phyloP scores from a whole-genome alignment of 768 basidiomycete species.

The Psilocybe azurescens region DNA sequence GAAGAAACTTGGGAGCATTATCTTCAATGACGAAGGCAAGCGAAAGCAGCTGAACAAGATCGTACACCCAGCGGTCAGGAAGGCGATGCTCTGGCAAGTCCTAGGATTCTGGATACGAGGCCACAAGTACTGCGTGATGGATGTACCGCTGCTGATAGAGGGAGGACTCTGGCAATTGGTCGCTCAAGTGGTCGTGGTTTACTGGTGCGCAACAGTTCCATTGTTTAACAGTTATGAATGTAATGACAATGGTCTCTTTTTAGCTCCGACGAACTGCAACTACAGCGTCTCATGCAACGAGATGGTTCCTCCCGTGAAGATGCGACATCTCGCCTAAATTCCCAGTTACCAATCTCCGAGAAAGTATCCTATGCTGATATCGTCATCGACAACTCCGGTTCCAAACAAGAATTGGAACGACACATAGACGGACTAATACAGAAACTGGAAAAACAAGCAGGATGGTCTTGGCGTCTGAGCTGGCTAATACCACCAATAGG shows the following conservation, averaged over 20 bases:
- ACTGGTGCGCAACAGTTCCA: constrained; percentile 65
- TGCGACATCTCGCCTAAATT: constrained; percentile 74
- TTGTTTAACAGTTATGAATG: background rate
- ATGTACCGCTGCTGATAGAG: constrained; percentile 93
- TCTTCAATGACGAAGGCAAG: constrained; percentile 81
- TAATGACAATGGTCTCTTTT: background rate
- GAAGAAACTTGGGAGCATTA: constrained; percentile 79
- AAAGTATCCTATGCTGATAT: constrained; percentile 88
- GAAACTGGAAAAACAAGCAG: constrained; percentile 48
- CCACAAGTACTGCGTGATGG: constrained; percentile 79
- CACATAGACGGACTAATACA: constrained; percentile 55
- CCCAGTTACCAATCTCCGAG: constrained; percentile 79
- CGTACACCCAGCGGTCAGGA: constrained; percentile 89
- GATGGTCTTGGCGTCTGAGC: constrained; percentile 63
- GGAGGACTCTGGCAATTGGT: constrained; percentile 85
- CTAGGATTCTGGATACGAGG: constrained; percentile 78
- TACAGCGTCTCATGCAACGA: constrained; percentile 80
- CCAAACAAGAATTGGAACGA: constrained; percentile 64
- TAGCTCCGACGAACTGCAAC: constrained; percentile 84
- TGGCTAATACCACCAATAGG: constrained; percentile 66
- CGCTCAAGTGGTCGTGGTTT: constrained; percentile 86
- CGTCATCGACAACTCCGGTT: constrained; percentile 90
- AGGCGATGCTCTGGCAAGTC: constrained; percentile 74
- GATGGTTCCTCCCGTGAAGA: constrained; percentile 70
- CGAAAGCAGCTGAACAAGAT: constrained; percentile 81